Evolutionary conservation across 176 grass and related monocot genomes (phyloP).

Genomic region (Tillandsia fasciculata): DNA sequence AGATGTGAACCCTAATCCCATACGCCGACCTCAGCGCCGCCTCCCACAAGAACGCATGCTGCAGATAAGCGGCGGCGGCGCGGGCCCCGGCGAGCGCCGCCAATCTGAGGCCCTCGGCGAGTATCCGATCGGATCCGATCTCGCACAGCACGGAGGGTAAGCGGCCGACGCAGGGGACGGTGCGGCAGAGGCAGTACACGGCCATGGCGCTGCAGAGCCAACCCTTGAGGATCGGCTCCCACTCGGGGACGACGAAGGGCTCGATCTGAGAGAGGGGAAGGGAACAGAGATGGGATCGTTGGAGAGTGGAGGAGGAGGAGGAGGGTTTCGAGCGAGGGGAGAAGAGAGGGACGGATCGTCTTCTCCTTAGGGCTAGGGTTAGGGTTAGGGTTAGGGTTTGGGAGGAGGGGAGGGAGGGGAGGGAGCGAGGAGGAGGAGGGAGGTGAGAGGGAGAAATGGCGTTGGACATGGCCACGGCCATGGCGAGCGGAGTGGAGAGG

Average conservation of each 20-base stretch:
- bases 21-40: slow-evolving; percentile 35
- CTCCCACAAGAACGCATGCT: slow-evolving; percentile 64
- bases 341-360: background rate
- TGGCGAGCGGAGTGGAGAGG: no score
- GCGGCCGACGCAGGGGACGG: slow-evolving; percentile 47
- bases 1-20: slow-evolving; percentile 42
- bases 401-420: slow-evolving; percentile 6
- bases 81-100: slow-evolving; percentile 26
- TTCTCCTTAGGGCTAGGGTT: slow-evolving; percentile 14
- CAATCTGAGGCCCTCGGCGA: slow-evolving; percentile 9
- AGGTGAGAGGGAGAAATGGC: no score
- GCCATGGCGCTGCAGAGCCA: slow-evolving; percentile 52
- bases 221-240: slow-evolving; percentile 43
- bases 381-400: slow-evolving; percentile 20
- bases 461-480: no score
- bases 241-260: slow-evolving; percentile 44
- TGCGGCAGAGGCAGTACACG: slow-evolving; percentile 49
- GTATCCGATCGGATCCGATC: background rate
- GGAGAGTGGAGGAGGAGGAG: background rate
- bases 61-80: slow-evolving; percentile 37
- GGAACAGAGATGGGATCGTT: background rate
- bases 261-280: slow-evolving; percentile 19
- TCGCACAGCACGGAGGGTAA: slow-evolving; percentile 30
- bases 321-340: slow-evolving; percentile 6
- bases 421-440: background rate